Base-by-base conservation (phyloP, 2,329 filamentous ascomycete genomes). In the Leptographium wingfieldii region DNA sequence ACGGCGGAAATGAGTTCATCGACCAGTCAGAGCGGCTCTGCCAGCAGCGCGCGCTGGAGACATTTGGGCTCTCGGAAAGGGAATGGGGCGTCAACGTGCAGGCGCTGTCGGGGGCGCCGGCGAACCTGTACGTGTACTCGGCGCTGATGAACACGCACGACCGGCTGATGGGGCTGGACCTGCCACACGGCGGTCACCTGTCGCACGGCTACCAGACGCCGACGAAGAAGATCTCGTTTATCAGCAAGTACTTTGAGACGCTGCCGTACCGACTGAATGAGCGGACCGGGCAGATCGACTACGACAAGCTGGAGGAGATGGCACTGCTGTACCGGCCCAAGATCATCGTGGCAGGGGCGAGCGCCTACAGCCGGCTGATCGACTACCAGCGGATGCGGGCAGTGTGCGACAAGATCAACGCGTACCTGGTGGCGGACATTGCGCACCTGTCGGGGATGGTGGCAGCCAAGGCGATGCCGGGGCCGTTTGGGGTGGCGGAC, bases 161-260 rank as follows among this genome's bases (percentile, higher is more conserved):
- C 69, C 86, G 94, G 61, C 82, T 99, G 67, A 97, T 99, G 92
- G 92, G 92, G 64, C 83, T 99, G 63, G 94, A 99, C 71, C 83
- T 99, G 16, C 94, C 94, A 54, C 94, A 99, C 72, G 94, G 94
- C 65, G 94, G 94, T 62, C 94, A 99, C 74, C 78, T 99, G 68
- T 95, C 89, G 55, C 94, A 99, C 75, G 94, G 94, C 64, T 99
- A 99, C 76, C 94, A 99, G 76, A 97, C 90, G 25, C 90, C 94
- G 3, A 86, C 86, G 58, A 90, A 87, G 74, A 92, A 92, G 82
- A 97, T 99, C 72, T 97, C 92, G n/a, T 91, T 92, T 68, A 86
- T 99, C 66, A 97, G 92, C 61, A 97, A 95, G 72, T 99, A 99
- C 78, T 99, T 99, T 72, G 94, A 99, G 78, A 99, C 94, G 43